These are phyloP conservation scores for Diplodia sapinea DNA, from an alignment of 2,329 filamentous ascomycete genomes.

Conservation along the genomic window DNA sequence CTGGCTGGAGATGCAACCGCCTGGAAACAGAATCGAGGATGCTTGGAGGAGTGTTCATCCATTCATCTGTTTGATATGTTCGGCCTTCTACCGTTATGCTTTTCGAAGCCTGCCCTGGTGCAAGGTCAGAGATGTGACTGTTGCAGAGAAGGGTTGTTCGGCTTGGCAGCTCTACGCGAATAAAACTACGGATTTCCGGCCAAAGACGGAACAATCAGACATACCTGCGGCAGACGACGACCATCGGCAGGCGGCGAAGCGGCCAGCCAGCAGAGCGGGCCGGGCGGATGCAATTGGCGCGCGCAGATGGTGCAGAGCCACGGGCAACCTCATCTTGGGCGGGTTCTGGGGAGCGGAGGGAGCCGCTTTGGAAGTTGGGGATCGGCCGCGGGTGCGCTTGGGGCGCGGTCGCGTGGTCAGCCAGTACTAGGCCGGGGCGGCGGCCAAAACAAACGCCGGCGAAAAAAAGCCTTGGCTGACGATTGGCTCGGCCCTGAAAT, in stretches of 20 bases:
- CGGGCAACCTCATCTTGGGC: conserved; percentile 25
- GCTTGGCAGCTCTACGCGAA: too few species aligned
- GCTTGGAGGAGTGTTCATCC: conserved; percentile 81
- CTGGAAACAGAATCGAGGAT: conserved; percentile 77
- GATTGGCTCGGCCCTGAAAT: conserved; percentile 18
- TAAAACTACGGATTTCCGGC: background rate
- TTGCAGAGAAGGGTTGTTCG: too few species aligned
- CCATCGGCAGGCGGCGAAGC: conserved; percentile 7
- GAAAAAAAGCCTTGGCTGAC: conserved; percentile 31
- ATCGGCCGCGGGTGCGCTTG: conserved; percentile 1
- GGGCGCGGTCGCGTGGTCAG: background rate
- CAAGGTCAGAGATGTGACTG: background rate
- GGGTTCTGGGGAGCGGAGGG: conserved; percentile 9
- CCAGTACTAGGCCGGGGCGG: background rate
- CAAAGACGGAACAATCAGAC: background rate
- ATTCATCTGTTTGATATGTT: conserved; percentile 72
- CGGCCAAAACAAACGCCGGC: conserved; percentile 24
- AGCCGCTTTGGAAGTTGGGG: conserved; percentile 17
- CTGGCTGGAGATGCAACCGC: conserved; percentile 83
- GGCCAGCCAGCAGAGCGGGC: background rate
- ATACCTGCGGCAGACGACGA: conserved; percentile 24
- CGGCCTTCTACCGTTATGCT: conserved; percentile 66
- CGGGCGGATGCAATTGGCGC: conserved; percentile 10
- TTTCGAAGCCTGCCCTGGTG: conserved; percentile 35
- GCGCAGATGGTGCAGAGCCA: conserved; percentile 13